These are phyloP conservation scores for Ettlia oleoabundans DNA, from an alignment of 139 green algal species.

Conservation along the genomic window DNA sequence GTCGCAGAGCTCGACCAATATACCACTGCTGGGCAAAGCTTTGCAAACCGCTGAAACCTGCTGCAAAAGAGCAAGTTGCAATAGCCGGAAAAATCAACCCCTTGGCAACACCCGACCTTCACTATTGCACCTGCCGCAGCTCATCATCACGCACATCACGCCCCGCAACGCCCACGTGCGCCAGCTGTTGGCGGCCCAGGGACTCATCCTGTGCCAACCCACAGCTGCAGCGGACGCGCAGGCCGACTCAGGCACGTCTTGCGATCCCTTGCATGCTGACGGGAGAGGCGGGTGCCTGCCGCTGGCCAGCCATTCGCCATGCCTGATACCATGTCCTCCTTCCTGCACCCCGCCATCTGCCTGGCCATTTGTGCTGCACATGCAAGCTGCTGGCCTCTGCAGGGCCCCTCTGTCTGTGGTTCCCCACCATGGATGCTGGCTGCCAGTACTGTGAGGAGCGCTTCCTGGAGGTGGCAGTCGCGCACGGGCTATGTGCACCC, in stretches of 20 bases:
- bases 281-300: too few species aligned
- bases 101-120: neutral
- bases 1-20: too few species aligned
- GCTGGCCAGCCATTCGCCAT: too few species aligned
- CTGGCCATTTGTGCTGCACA: neutral
- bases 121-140: conserved; percentile 18
- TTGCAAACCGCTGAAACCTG: too few species aligned
- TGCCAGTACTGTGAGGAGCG: conserved; percentile 64
- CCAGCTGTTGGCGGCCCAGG: conserved; percentile 63
- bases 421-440: conserved; percentile 60
- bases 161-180: conserved; percentile 20
- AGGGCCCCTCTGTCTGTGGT: conserved; percentile 47
- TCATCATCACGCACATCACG: conserved; percentile 64
- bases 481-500: conserved; percentile 44
- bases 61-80: too few species aligned
- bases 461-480: conserved; percentile 54
- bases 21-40: too few species aligned
- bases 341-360: neutral
- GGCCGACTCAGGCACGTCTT: neutral
- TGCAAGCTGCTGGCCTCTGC: neutral
- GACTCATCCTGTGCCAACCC: conserved; percentile 47
- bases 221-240: neutral
- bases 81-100: too few species aligned
- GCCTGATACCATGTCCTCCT: neutral
- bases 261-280: too few species aligned